phyloP scores from a whole-genome alignment of 768 basidiomycete species.

The Termitomyces sp. region DNA sequence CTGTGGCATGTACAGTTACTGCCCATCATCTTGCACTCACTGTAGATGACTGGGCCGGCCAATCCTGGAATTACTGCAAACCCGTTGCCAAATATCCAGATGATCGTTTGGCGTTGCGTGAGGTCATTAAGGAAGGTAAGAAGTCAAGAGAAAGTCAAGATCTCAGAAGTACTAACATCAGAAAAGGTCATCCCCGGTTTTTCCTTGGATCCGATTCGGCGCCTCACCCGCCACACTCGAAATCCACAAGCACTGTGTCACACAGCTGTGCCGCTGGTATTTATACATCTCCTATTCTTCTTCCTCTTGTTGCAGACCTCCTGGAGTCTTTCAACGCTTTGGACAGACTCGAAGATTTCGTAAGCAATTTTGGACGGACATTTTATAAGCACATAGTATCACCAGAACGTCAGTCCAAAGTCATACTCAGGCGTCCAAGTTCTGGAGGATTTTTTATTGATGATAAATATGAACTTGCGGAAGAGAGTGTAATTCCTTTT shows the following conservation, averaged over 20 bases:
- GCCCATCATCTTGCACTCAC: slow-evolving; percentile 93
- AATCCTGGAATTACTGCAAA: slow-evolving; percentile 95
- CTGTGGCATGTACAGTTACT: slow-evolving; percentile 95
- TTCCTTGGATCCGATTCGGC: slow-evolving; percentile 98
- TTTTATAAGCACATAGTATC: slow-evolving; percentile 58
- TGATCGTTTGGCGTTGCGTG: slow-evolving; percentile 77
- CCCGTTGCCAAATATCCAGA: slow-evolving; percentile 96
- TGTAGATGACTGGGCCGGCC: slow-evolving; percentile 95
- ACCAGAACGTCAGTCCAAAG: slow-evolving; percentile 23
- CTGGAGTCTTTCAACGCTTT: slow-evolving; percentile 85
- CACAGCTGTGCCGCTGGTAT: slow-evolving; percentile 90
- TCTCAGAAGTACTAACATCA: background rate
- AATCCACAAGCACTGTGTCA: slow-evolving; percentile 64
- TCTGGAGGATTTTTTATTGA: slow-evolving; percentile 33
- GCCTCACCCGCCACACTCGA: slow-evolving; percentile 71
- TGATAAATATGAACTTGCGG: slow-evolving; percentile 40
- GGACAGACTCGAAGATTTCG: slow-evolving; percentile 77
- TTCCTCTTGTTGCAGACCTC: slow-evolving; percentile 86
- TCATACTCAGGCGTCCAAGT: slow-evolving; percentile 38
- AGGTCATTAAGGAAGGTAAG: slow-evolving; percentile 71
- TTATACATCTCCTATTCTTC: slow-evolving; percentile 89
- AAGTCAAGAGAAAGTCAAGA: background rate
- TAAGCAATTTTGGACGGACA: slow-evolving; percentile 65
- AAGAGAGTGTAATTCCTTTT: slow-evolving; percentile 70
- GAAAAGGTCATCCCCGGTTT: slow-evolving; percentile 82